Evolutionary conservation across 768 basidiomycete species (phyloP).

Genomic region (Pisolithus microcarpus): DNA sequence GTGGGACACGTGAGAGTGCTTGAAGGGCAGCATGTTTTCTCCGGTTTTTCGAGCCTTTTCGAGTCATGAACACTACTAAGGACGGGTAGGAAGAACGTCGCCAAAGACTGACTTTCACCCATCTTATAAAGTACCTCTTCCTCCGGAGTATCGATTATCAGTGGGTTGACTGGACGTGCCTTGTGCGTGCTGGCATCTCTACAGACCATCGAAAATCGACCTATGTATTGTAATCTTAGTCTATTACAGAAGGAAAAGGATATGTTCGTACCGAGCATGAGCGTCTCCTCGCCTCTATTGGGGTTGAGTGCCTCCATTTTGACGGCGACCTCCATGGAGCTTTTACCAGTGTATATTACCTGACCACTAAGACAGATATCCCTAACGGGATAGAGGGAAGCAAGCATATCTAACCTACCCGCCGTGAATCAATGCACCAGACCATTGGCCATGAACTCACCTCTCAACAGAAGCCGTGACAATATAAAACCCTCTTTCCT

Average conservation of each 20-base stretch:
- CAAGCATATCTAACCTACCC: slow-evolving; percentile 59
- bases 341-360: slow-evolving; percentile 69
- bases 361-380: slow-evolving; percentile 75
- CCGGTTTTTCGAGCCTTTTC: slow-evolving; percentile 52
- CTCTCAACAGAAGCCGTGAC: slow-evolving; percentile 81
- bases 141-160: slow-evolving; percentile 52
- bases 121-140: slow-evolving; percentile 57
- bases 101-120: slow-evolving; percentile 52
- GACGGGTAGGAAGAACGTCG: not conserved
- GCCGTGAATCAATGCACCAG: not conserved
- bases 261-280: slow-evolving; percentile 46
- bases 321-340: slow-evolving; percentile 82
- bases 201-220: slow-evolving; percentile 91
- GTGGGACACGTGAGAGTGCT: slow-evolving; percentile 68
- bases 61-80: not conserved
- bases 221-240: slow-evolving; percentile 27
- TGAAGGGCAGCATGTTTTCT: slow-evolving; percentile 46
- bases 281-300: slow-evolving; percentile 48
- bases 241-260: not conserved
- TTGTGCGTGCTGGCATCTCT: slow-evolving; percentile 60
- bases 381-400: slow-evolving; percentile 48
- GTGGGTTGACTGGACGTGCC: slow-evolving; percentile 56
- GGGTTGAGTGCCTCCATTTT: slow-evolving; percentile 64
- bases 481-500: slow-evolving; percentile 68
- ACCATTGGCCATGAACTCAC: slow-evolving; percentile 24